These are phyloP conservation scores for Blepharisma undulans DNA, from an alignment of 169 alveolate genomes.

Conservation along the genomic window DNA sequence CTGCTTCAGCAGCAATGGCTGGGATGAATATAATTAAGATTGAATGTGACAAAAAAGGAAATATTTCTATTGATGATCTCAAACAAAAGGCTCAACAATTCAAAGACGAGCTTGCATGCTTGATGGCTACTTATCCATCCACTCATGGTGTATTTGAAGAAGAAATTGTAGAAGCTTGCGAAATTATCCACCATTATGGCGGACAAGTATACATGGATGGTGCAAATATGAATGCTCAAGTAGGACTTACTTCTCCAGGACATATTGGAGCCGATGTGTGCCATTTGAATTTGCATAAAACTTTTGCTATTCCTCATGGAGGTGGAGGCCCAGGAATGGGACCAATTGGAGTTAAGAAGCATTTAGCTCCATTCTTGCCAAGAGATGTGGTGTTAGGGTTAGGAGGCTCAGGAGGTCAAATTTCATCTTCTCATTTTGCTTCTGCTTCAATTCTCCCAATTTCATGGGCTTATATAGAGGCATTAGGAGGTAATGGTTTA, in stretches of 20 bases:
- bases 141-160: conserved; percentile 89
- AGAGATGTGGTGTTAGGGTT: conserved; percentile 45
- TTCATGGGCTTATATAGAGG: conserved; percentile 77
- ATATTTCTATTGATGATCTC: conserved; percentile 75
- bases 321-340: conserved; percentile 94
- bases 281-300: conserved; percentile 90
- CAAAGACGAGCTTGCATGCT: conserved; percentile 69
- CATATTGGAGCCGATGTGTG: conserved; percentile 91
- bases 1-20: conserved; percentile 87
- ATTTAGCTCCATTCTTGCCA: conserved; percentile 86
- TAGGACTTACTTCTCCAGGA: conserved; percentile 88
- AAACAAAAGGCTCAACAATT: conserved; percentile 68
- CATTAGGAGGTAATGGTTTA: conserved; percentile 79
- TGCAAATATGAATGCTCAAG: conserved; percentile 91
- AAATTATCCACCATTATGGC: conserved; percentile 82
- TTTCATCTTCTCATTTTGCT: conserved; percentile 72
- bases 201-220: conserved; percentile 93
- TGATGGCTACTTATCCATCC: conserved; percentile 90
- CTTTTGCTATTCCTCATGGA: conserved; percentile 92
- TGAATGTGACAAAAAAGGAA: conserved; percentile 68
- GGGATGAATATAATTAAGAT: conserved; percentile 84
- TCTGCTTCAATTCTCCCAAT: conserved; percentile 85
- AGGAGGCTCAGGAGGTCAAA: conserved; percentile 49
- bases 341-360: conserved; percentile 78
- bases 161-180: conserved; percentile 66